Evolutionary conservation across 2,329 filamentous ascomycete species (phyloP).

Genomic region (Albophoma yamanashiensis): DNA sequence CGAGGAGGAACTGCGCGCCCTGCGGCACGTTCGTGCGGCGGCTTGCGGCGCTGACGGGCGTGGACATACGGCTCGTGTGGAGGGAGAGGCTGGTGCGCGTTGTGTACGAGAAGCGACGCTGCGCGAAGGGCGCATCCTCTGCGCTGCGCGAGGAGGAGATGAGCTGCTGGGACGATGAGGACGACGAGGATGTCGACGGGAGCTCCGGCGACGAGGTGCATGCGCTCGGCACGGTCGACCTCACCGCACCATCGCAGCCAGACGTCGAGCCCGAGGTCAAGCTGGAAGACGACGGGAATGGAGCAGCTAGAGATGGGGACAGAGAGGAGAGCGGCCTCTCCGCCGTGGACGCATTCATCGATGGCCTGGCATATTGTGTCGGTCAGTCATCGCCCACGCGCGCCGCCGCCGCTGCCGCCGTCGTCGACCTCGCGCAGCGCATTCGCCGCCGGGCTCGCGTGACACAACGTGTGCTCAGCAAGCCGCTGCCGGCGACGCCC

Average conservation of each 20-base stretch:
- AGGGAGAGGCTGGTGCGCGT: conserved; percentile 15
- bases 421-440: conserved; percentile 14
- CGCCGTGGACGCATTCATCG: conserved; percentile 7
- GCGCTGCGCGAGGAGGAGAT: background rate
- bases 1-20: conserved; percentile 17
- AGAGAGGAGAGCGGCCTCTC: background rate
- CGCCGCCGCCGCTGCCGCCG: conserved; percentile 10
- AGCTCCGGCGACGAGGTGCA: background rate
- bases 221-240: background rate
- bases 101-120: conserved; percentile 9
- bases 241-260: background rate
- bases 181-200: background rate
- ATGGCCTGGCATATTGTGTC: conserved; percentile 21
- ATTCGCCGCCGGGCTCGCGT: background rate
- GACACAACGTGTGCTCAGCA: conserved; percentile 8
- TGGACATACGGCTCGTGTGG: conserved; percentile 16
- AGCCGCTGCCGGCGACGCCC: conserved; percentile 20
- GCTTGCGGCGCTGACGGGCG: conserved; percentile 16
- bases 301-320: background rate
- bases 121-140: background rate
- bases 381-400: conserved; percentile 14
- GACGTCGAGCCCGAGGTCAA: background rate
- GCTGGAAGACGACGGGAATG: background rate
- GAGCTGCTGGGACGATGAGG: background rate
- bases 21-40: conserved; percentile 15